Percentiles rank a stretch among this genome's conserved stretches.
Conservation (phyloP, 257 asterid species). For the Nicotiana paniculata region DNA sequence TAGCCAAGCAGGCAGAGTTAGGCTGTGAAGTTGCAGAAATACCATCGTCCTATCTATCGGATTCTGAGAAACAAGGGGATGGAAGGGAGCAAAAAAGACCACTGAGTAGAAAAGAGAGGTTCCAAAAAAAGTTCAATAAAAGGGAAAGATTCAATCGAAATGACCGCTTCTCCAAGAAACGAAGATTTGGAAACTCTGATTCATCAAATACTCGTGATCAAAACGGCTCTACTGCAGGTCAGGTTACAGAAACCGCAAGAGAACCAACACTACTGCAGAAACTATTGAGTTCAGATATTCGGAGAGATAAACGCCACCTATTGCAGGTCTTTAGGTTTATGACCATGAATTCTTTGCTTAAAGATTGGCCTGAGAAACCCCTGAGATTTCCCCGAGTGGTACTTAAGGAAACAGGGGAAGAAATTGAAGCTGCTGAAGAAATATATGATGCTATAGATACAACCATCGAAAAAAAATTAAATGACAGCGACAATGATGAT, state of each 20-base stretch:
- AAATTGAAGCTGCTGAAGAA: slow-evolving; percentile 18
- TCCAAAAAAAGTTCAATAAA: slow-evolving; percentile 47
- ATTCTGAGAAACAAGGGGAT: slow-evolving; percentile 44
- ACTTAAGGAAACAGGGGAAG: slow-evolving; percentile 42
- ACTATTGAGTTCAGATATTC: slow-evolving; percentile 60
- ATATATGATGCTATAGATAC: slow-evolving; percentile 6
- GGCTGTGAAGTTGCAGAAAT: slow-evolving; percentile 95
- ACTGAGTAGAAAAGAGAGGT: slow-evolving; percentile 45
- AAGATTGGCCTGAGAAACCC: slow-evolving; percentile 39
- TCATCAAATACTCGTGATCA: slow-evolving; percentile 24
- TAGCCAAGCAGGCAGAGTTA: slow-evolving; percentile 91
- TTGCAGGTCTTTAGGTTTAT: slow-evolving; percentile 82
- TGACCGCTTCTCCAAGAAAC: slow-evolving; percentile 39
- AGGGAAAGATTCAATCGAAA: slow-evolving; percentile 44
- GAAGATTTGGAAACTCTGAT: slow-evolving; percentile 18
- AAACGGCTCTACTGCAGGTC: slow-evolving; percentile 18
- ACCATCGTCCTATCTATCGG: slow-evolving; percentile 71
- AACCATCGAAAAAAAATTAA: slow-evolving; percentile 10
- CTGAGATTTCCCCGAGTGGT: slow-evolving; percentile 55
- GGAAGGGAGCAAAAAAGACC: slow-evolving; percentile 25
- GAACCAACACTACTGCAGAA: slow-evolving; percentile 72
- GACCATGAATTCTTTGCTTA: slow-evolving; percentile 70
- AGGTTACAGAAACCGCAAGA: slow-evolving; percentile 11
- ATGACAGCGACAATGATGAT: slow-evolving; percentile 8
- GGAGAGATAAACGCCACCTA: slow-evolving; percentile 60